Base-by-base conservation (phyloP, 108 stramenopile genomes). In the Hondaea fermentalgiana region DNA sequence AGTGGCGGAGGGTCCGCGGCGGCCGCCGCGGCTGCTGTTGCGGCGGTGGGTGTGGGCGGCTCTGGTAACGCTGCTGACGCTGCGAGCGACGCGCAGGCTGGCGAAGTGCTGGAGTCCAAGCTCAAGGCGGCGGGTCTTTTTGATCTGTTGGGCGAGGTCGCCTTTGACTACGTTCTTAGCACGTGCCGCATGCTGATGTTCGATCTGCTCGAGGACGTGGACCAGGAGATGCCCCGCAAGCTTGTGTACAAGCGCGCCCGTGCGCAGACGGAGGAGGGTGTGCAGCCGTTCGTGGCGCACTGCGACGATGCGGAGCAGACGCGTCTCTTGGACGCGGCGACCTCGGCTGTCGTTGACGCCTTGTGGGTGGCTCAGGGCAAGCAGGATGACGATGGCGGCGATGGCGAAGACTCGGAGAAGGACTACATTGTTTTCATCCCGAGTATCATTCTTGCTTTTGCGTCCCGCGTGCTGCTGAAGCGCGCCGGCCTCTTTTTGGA, bases 401-500 rank as follows among this genome's bases (percentile, higher is more conserved):
- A 28, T 3, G 35, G 25, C 42, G 76, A 47, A 17, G 76, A 83
- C 49, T 14, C 10, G 19, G 76, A 83, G 76, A 83, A 83, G 51
- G 76, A 83, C 51, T 83, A 83, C 76, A 83, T 83, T 83, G 76
- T 83, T 25, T 83, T 53, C 23, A 47, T 83, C 25, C 76, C 76
- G 6, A 83, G 76, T 3, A 83, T 83, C 23, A 83, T 83, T 23
- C 76, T 83, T 8, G 76, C 76, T 8, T 83, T 83, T 35, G 76
- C 76, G 19, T 53, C 49, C 17, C 45, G 51, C 45, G 49, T 83
- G 45, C 51, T 83, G 17, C 76, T 83, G 23, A 83, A 83, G 76
- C 76, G 76, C 51, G 51, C 76, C 28, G 76, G 76, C 3, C 76
- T 83, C 10, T 83, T 53, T 53, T 83, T 83, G 76, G 76, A 83